A percentile compares a stretch with the other conserved stretches of the same genome.
Evolutionary conservation across 2,329 filamentous ascomycete genomes (phyloP).

Genomic region (Aureobasidium sp.): DNA sequence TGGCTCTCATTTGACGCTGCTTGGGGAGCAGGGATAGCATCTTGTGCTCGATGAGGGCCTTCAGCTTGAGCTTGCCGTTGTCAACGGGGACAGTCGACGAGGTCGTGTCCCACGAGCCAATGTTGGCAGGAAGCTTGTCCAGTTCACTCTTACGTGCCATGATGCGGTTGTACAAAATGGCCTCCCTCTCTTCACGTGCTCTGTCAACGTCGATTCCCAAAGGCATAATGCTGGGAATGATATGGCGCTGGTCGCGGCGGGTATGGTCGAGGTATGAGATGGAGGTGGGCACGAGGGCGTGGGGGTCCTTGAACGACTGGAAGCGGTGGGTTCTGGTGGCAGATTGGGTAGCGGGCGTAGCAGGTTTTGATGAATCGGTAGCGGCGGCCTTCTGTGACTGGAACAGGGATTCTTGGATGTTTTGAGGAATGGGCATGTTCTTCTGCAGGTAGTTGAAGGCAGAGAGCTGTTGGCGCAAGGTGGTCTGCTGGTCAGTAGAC

Average conservation of each 20-base stretch:
- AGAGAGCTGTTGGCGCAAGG: conserved; percentile 77
- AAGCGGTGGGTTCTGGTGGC: conserved; percentile 45
- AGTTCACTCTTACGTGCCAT: conserved; percentile 77
- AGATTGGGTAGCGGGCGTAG: conserved; percentile 35
- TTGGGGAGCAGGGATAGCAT: conserved; percentile 80
- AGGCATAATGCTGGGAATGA: conserved; percentile 83
- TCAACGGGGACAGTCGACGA: conserved; percentile 60
- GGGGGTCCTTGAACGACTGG: conserved; percentile 70
- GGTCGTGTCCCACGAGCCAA: conserved; percentile 76
- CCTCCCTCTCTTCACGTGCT: conserved; percentile 77
- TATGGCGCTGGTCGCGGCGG: conserved; percentile 65
- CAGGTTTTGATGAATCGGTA: conserved; percentile 35
- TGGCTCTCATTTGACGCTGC: conserved; percentile 77
- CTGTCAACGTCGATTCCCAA: conserved; percentile 82
- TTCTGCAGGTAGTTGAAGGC: conserved; percentile 88
- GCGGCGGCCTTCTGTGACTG: conserved; percentile 51
- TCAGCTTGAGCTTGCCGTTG: conserved; percentile 78
- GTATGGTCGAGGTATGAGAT: conserved; percentile 79
- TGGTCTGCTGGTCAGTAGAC: conserved; percentile 68
- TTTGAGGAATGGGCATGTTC: conserved; percentile 71
- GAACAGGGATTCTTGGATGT: conserved; percentile 78
- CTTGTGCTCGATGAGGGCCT: conserved; percentile 93
- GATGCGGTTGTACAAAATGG: conserved; percentile 84
- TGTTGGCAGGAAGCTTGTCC: conserved; percentile 74
- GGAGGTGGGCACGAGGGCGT: conserved; percentile 47